Conservation (phyloP, 2,329 filamentous ascomycete species). For the Endoconidiophora polonica region DNA sequence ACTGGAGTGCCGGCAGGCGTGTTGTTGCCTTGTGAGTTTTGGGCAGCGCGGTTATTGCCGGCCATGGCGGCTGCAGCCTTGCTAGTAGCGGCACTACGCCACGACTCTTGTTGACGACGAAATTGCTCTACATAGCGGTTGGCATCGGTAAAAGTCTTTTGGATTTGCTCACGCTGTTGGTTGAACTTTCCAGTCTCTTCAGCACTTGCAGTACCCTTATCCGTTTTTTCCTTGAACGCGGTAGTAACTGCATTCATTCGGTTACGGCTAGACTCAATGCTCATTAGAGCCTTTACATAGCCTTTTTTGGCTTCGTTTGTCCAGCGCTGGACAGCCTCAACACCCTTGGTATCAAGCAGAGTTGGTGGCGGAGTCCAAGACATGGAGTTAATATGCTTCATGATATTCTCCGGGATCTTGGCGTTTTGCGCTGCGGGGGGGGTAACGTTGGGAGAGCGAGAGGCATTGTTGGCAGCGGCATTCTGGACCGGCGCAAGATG, state of each 20-base stretch:
- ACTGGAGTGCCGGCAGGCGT: background rate
- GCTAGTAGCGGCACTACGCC: slow-evolving; percentile 15
- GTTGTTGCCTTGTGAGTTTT: background rate
- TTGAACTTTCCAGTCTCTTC: slow-evolving; percentile 31
- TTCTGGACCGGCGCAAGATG: slow-evolving; percentile 13
- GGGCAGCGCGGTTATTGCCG: slow-evolving; percentile 7
- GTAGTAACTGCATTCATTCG: slow-evolving; percentile 27
- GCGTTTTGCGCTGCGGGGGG: slow-evolving; percentile 17
- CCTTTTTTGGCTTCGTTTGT: slow-evolving; percentile 29
- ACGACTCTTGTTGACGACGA: slow-evolving; percentile 27
- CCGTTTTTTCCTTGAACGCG: slow-evolving; percentile 25
- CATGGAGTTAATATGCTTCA: slow-evolving; percentile 31
- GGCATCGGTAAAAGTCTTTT: slow-evolving; percentile 30
- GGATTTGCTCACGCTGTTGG: slow-evolving; percentile 26
- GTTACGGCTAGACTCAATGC: slow-evolving; percentile 31
- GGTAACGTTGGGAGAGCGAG: slow-evolving; percentile 13
- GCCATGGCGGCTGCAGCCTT: slow-evolving; percentile 7
- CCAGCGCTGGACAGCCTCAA: slow-evolving; percentile 31
- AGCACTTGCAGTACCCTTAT: slow-evolving; percentile 27
- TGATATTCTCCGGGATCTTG: slow-evolving; percentile 27
- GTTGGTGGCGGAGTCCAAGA: slow-evolving; percentile 28
- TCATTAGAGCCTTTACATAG: slow-evolving; percentile 31
- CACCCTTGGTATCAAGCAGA: slow-evolving; percentile 25
- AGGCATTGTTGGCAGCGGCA: slow-evolving; percentile 14
- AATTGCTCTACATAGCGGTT: slow-evolving; percentile 31